Conservation (phyloP, 257 asterid species). For the Plantago major region DNA sequence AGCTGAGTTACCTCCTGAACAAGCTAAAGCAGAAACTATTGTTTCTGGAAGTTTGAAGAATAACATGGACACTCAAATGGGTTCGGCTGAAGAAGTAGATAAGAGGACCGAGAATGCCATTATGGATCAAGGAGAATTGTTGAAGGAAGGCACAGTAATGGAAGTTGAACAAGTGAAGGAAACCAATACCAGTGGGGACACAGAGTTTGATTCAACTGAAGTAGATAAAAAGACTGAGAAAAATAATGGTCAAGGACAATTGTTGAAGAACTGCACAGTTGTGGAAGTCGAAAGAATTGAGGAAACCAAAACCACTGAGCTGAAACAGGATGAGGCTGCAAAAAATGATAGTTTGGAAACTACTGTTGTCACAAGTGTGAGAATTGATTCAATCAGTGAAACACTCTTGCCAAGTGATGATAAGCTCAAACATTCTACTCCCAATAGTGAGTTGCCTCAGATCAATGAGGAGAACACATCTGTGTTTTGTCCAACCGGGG, state of each 20-base stretch:
- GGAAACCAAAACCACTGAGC: constrained; percentile 24
- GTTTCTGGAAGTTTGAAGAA: constrained; percentile 27
- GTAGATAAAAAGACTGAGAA: constrained; percentile 24
- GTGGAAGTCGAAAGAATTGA: constrained; percentile 26
- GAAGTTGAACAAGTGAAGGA: too few species aligned
- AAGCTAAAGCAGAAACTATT: constrained; percentile 20
- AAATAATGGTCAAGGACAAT: constrained; percentile 20
- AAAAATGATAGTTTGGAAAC: constrained; percentile 26
- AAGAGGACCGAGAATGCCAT: too few species aligned
- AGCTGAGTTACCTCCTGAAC: constrained; percentile 29
- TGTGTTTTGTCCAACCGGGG: constrained; percentile 19
- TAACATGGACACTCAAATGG: too few species aligned
- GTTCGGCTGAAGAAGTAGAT: too few species aligned
- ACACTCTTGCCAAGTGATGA: constrained; percentile 11
- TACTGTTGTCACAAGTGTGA: constrained; percentile 21
- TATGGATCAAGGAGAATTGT: too few species aligned
- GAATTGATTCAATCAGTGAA: constrained; percentile 10
- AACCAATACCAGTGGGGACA: constrained; percentile 2
- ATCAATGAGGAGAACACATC: constrained; percentile 19
- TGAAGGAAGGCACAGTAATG: too few species aligned
- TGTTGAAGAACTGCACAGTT: constrained; percentile 23
- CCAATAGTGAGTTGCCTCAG: constrained; percentile 19
- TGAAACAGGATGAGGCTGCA: constrained; percentile 30
- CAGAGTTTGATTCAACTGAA: constrained; percentile 24
- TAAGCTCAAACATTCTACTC: constrained; percentile 20